Evolutionary conservation across 2,329 filamentous ascomycete species (phyloP), one percentile per base, ranked within the genome.

Genomic region (Thielaviopsis cerberus): DNA sequence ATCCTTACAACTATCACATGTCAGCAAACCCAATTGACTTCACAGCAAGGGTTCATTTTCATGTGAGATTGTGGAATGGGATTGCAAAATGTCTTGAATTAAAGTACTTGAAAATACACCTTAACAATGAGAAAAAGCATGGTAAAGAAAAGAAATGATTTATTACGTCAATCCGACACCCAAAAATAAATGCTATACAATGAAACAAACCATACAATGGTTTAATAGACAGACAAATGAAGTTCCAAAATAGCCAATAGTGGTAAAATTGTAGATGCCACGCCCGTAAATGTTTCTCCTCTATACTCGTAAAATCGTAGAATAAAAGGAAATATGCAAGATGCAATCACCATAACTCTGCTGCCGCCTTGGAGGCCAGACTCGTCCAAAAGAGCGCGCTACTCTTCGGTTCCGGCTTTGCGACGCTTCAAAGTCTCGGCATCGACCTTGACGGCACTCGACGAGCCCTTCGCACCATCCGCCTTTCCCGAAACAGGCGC

Each of bases 371-470:
- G 58, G 30, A 61, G 30, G 11, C 55, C 55, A 26, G 59, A 48
- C 41, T 61, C 56, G 15, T 61, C 53, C 20, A 55, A 24, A 50
- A 61, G 30, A 13, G 53, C 56, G 15, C 34, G 34, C 23, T 58
- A 56, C 17, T 58, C 59, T 22, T 58, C 54, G 13, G 51, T 22
- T 13, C 48, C 53, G 13, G 56, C 53, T 50, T 61, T 61, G 23
- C 59, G 59, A 37, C 59, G 59, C 34, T 53, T 58, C 7, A 50
- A 54, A 54, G 26, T 34, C 48, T 55, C 53, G 7, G 26, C n/a
- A 20, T 45, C 59, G n/a, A 25, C 37, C 30, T 60, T 53, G 10
- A 61, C 37, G 15, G 57, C 58, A 27, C 55, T 60, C 15, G 60
- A 57, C 15, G 55, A 30, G 23, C 56, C 56, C 41, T 57, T 37